phyloP scores from a whole-genome alignment of 371 early-diverging fungal species.

The Apophysomyces ossiformis region DNA sequence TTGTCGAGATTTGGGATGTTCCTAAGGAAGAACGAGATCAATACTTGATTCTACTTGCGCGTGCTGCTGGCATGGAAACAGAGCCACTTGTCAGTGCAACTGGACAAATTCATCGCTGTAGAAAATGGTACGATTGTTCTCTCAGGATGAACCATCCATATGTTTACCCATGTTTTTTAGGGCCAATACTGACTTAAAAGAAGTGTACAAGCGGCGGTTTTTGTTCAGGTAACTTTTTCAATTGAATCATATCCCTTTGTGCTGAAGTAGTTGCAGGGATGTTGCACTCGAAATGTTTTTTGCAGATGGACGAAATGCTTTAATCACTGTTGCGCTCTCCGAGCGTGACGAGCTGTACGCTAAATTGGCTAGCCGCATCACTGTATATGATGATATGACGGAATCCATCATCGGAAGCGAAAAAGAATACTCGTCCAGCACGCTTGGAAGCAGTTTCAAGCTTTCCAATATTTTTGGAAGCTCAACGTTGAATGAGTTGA shows the following conservation, averaged over 20 bases:
- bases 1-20: slow-evolving; percentile 78
- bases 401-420: slow-evolving; percentile 58
- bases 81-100: slow-evolving; percentile 48
- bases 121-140: slow-evolving; percentile 53
- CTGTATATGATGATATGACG: slow-evolving; percentile 41
- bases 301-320: slow-evolving; percentile 74
- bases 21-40: slow-evolving; percentile 75
- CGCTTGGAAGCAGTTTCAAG: slow-evolving; percentile 51
- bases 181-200: slow-evolving; percentile 69
- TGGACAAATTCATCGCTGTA: slow-evolving; percentile 62
- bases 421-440: slow-evolving; percentile 23
- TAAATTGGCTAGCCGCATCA: slow-evolving; percentile 63
- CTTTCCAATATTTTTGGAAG: slow-evolving; percentile 67
- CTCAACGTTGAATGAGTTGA: slow-evolving; percentile 69
- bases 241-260: slow-evolving; percentile 15
- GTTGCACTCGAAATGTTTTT: slow-evolving; percentile 83
- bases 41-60: slow-evolving; percentile 62
- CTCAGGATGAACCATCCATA: no score
- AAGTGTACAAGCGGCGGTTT: slow-evolving; percentile 75
- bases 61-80: slow-evolving; percentile 60
- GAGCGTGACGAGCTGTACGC: slow-evolving; percentile 76
- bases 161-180: slow-evolving; percentile 18
- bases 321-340: slow-evolving; percentile 67
- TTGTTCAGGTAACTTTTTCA: slow-evolving; percentile 46
- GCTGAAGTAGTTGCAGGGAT: slow-evolving; percentile 45